Evolutionary conservation across 139 green algal species (phyloP).

Genomic region (Chlorella vulgaris): DNA sequence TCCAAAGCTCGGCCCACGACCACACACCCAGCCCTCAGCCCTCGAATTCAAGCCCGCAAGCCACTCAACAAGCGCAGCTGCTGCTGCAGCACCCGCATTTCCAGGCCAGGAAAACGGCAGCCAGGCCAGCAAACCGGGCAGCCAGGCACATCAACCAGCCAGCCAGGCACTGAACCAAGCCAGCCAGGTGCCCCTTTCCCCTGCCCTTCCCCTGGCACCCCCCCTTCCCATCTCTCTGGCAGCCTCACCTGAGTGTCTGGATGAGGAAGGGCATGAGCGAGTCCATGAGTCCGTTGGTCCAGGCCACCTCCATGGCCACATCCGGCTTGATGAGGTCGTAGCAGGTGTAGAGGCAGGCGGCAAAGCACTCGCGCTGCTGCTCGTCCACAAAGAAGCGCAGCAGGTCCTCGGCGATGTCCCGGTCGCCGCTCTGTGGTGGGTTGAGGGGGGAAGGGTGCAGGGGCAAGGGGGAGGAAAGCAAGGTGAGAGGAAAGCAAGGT

Average conservation of each 20-base stretch:
- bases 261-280: slow-evolving; percentile 97
- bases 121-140: too few species aligned
- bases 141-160: neutral
- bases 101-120: too few species aligned
- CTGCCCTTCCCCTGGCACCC: neutral
- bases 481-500: neutral
- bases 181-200: neutral
- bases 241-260: slow-evolving; percentile 54
- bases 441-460: neutral
- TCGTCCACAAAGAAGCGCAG: slow-evolving; percentile 87
- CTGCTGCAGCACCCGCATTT: too few species aligned
- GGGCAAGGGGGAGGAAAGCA: neutral
- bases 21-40: too few species aligned
- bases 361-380: slow-evolving; percentile 94
- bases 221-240: neutral
- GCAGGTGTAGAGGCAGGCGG: slow-evolving; percentile 95
- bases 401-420: slow-evolving; percentile 92
- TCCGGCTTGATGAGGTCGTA: slow-evolving; percentile 97
- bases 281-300: slow-evolving; percentile 93
- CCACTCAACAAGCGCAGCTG: too few species aligned
- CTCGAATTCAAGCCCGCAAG: too few species aligned
- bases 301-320: slow-evolving; percentile 95
- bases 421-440: slow-evolving; percentile 75
- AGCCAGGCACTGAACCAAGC: neutral
- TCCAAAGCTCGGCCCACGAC: too few species aligned